phyloP scores from a whole-genome alignment of 2,329 filamentous ascomycete species.

The Ilyonectria robusta region DNA sequence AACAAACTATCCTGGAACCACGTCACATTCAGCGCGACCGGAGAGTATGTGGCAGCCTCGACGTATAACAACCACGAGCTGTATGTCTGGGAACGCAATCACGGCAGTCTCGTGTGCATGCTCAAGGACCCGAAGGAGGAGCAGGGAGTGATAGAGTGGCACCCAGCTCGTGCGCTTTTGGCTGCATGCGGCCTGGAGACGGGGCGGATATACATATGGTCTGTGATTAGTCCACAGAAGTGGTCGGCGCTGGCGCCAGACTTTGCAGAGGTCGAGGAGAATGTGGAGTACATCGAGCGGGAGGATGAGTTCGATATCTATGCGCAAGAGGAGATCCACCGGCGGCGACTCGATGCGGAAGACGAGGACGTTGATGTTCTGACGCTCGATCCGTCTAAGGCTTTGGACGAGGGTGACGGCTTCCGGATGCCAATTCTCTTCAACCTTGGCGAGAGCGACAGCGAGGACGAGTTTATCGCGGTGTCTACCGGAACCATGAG shows the following conservation, averaged over 20 bases:
- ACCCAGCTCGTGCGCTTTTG: conserved; percentile 87
- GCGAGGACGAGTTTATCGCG: conserved; percentile 86
- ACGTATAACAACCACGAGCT: conserved; percentile 99
- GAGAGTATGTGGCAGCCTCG: conserved; percentile 95
- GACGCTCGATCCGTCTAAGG: conserved; percentile 78
- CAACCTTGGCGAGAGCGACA: conserved; percentile 93
- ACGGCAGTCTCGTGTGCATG: conserved; percentile 96
- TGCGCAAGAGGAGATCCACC: conserved; percentile 93
- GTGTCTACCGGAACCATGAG: conserved; percentile 86
- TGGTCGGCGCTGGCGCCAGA: conserved; percentile 98
- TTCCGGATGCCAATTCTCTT: conserved; percentile 96
- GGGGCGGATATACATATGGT: conserved; percentile 96
- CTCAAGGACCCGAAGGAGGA: conserved; percentile 97
- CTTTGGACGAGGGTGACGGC: conserved; percentile 70
- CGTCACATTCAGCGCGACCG: conserved; percentile 92
- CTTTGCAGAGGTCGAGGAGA: conserved; percentile 98
- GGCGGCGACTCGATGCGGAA: conserved; percentile 89
- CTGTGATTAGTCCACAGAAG: conserved; percentile 92
- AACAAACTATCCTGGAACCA: conserved; percentile 97
- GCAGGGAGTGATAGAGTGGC: conserved; percentile 97
- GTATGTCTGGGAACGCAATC: conserved; percentile 96
- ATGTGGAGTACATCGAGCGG: conserved; percentile 94
- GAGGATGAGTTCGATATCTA: conserved; percentile 99
- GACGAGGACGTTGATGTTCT: conserved; percentile 95
- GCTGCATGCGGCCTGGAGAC: conserved; percentile 94